Evolutionary conservation across 1,284 basidiomycete genomes (phyloP).

Genomic region (Malassezia psittaci): DNA sequence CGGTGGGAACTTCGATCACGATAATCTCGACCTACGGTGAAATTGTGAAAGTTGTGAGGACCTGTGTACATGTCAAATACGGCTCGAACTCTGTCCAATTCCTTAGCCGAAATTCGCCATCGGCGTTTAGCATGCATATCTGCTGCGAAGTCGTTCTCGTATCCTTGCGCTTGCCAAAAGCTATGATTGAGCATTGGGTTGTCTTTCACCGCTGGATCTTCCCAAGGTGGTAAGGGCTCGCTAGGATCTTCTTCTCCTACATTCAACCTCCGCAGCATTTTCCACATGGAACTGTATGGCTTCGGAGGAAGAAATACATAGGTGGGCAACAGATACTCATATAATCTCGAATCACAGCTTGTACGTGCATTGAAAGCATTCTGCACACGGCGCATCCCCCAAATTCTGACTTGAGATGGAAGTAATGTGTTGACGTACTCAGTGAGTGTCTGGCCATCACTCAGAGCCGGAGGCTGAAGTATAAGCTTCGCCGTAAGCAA

Average conservation of each 20-base stretch:
- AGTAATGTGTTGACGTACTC: slow-evolving; percentile 73
- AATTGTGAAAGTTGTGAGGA: slow-evolving; percentile 80
- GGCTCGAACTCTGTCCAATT: slow-evolving; percentile 27
- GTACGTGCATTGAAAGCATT: slow-evolving; percentile 84
- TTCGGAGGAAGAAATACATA: slow-evolving; percentile 87
- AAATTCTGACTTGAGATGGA: slow-evolving; percentile 80
- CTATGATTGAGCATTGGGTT: slow-evolving; percentile 30
- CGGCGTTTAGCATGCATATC: slow-evolving; percentile 36
- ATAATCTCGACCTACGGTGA: slow-evolving; percentile 78
- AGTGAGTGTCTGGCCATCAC: slow-evolving; percentile 51
- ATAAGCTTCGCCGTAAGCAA: slow-evolving; percentile 52
- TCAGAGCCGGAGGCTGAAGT: slow-evolving; percentile 28
- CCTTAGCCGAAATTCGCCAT: slow-evolving; percentile 24
- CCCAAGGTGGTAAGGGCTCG: slow-evolving; percentile 12
- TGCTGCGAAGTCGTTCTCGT: slow-evolving; percentile 21
- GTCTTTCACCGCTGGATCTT: slow-evolving; percentile 12
- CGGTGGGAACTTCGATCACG: slow-evolving; percentile 69
- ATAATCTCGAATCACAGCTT: slow-evolving; percentile 69
- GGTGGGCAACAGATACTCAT: slow-evolving; percentile 92
- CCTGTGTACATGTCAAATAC: slow-evolving; percentile 31
- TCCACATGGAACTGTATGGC: slow-evolving; percentile 52
- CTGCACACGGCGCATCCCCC: slow-evolving; percentile 77
- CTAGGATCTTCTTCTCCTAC: slow-evolving; percentile 13
- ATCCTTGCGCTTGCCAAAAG: slow-evolving; percentile 36
- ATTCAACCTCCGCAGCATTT: slow-evolving; percentile 28